Conservation (phyloP, 768 basidiomycete species). For the Naganishia vaughanmartiniae region DNA sequence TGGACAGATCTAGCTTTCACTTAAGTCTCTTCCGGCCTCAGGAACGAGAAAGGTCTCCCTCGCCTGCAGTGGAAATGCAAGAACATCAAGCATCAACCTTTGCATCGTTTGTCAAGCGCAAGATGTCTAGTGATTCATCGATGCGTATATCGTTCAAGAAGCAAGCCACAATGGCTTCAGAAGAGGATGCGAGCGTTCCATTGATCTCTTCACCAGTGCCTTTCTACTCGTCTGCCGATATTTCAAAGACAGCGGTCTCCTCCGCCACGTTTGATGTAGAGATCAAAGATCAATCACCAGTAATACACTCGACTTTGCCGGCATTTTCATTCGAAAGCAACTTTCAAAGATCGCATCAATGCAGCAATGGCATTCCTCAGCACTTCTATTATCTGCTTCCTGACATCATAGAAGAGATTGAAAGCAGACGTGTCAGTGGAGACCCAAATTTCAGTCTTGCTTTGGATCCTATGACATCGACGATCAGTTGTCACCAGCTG, state of each 20-base stretch:
- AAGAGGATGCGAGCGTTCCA: not conserved
- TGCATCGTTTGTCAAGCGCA: conserved; percentile 2
- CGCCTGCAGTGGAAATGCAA: not conserved
- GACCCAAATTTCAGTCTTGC: not conserved
- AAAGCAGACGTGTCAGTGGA: not conserved
- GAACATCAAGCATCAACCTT: not conserved
- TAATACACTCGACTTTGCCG: not conserved
- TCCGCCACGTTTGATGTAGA: not conserved
- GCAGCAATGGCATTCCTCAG: not conserved
- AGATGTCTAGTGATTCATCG: conserved; percentile 12
- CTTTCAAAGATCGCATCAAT: not conserved
- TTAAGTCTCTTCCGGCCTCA: not conserved
- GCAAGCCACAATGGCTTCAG: not conserved
- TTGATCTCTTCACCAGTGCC: not conserved
- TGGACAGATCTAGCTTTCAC: conserved; percentile 1
- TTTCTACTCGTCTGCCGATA: not conserved
- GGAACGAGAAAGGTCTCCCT: not conserved
- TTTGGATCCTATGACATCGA: no score
- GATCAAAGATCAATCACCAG: not conserved
- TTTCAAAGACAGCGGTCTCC: not conserved
- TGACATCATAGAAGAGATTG: not conserved
- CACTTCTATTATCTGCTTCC: not conserved
- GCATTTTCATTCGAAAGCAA: not conserved
- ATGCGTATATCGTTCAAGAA: not conserved
- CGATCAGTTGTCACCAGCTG: no score